phyloP scores from a whole-genome alignment of 352 stramenopile species.

The Phytophthora pini region DNA sequence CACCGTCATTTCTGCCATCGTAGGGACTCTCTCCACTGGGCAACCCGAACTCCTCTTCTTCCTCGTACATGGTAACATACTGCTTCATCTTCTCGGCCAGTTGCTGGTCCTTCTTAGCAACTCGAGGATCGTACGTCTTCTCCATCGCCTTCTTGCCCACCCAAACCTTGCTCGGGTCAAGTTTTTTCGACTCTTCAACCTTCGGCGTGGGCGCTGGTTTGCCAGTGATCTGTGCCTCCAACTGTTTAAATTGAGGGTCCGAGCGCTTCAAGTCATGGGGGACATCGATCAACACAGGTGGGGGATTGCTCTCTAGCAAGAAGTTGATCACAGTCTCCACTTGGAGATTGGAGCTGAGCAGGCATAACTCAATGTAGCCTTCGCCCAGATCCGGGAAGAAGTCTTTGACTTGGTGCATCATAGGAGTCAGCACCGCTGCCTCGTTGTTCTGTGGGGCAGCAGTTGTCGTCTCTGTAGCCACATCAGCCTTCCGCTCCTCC shows the following conservation, averaged over 20 bases:
- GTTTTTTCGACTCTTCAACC: slow-evolving; percentile 42
- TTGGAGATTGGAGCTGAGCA: slow-evolving; percentile 51
- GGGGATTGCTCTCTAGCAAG: slow-evolving; percentile 59
- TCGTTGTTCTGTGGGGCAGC: slow-evolving; percentile 10
- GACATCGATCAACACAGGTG: slow-evolving; percentile 42
- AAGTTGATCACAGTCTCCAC: slow-evolving; percentile 69
- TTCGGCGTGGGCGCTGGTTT: slow-evolving; percentile 17
- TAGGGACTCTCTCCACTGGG: slow-evolving; percentile 8
- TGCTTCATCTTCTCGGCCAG: slow-evolving; percentile 64
- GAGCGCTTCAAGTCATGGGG: slow-evolving; percentile 36
- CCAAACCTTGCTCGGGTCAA: slow-evolving; percentile 60
- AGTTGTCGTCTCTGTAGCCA: slow-evolving; percentile 19
- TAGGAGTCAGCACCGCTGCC: slow-evolving; percentile 22
- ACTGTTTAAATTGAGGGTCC: slow-evolving; percentile 34
- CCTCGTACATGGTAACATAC: slow-evolving; percentile 56
- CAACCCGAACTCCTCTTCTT: slow-evolving; percentile 44
- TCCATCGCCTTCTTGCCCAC: slow-evolving; percentile 70
- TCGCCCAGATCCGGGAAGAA: slow-evolving; percentile 67
- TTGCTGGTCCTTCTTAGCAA: slow-evolving; percentile 50
- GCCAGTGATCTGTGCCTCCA: slow-evolving; percentile 39
- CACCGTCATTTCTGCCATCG: slow-evolving; percentile 21
- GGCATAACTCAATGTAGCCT: slow-evolving; percentile 67
- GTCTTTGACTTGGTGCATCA: slow-evolving; percentile 65
- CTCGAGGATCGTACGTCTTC: slow-evolving; percentile 67
- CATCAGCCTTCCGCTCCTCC: slow-evolving; percentile 17